phyloP scores from a whole-genome alignment of 2,329 filamentous ascomycete species.

The Alternaria consortialis region DNA sequence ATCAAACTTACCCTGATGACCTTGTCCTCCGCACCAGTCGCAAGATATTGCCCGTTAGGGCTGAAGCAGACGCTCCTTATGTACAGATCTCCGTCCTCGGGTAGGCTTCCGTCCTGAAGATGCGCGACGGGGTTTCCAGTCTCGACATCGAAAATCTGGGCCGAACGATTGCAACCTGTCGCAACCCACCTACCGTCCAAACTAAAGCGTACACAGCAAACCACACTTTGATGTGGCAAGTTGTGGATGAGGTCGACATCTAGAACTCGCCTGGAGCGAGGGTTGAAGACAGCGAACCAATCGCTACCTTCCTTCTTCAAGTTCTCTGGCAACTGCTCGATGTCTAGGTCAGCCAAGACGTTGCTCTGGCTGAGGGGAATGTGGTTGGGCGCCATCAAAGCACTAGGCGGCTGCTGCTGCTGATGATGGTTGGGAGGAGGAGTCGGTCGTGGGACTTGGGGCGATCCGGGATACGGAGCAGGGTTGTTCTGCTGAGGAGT shows the following conservation, averaged over 20 bases:
- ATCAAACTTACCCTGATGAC: conserved; percentile 80
- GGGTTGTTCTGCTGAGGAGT: conserved; percentile 93
- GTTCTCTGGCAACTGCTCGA: conserved; percentile 82
- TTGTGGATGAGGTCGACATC: conserved; percentile 96
- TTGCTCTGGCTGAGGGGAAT: conserved; percentile 66
- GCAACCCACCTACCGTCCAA: conserved; percentile 94
- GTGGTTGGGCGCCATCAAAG: conserved; percentile 38
- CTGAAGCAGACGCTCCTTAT: conserved; percentile 99
- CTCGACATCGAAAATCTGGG: conserved; percentile 96
- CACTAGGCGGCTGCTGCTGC: conserved; percentile 50
- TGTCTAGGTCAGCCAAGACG: conserved; percentile 84
- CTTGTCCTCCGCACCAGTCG: conserved; percentile 97
- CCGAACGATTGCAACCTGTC: conserved; percentile 96
- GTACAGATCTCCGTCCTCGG: conserved; percentile 90
- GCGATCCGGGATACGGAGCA: conserved; percentile 87
- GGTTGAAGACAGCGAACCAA: conserved; percentile 98
- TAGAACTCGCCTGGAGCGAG: conserved; percentile 83
- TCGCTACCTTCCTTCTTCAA: conserved; percentile 89
- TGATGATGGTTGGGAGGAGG: conserved; percentile 61
- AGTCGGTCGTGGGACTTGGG: conserved; percentile 81
- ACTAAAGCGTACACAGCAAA: conserved; percentile 98
- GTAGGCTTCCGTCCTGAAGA: conserved; percentile 86
- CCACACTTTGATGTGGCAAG: conserved; percentile 91
- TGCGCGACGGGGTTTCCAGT: conserved; percentile 88
- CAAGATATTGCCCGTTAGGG: conserved; percentile 90